Evolutionary conservation across 306 rosid species (phyloP).

Genomic region (Cotoneaster glaucophyllus): DNA sequence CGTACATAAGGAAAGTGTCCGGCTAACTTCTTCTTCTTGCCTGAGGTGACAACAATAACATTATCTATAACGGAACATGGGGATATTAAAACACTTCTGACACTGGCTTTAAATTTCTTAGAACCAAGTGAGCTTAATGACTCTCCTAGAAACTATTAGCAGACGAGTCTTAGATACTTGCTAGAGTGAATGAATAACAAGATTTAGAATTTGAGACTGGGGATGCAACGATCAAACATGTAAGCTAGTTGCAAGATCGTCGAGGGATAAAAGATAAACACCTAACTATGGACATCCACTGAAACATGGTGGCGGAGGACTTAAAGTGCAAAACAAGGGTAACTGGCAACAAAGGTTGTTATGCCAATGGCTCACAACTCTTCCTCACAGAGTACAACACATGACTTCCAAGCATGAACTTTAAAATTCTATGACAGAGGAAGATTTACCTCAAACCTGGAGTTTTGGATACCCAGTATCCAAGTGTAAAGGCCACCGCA

Average conservation of each 20-base stretch:
- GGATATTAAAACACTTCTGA: neutral
- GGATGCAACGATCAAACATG: neutral
- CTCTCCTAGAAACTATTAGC: neutral
- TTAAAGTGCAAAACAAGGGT: neutral
- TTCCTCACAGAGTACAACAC: neutral
- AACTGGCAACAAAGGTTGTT: neutral
- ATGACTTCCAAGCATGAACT: neutral
- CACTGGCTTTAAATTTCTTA: neutral
- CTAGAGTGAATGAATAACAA: neutral
- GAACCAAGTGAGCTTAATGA: neutral
- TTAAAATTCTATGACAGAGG: neutral
- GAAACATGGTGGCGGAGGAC: neutral
- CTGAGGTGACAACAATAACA: constrained; percentile 31
- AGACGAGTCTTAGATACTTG: neutral
- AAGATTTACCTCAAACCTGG: constrained; percentile 62
- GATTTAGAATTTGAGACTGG: neutral
- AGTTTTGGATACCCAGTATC: constrained; percentile 78
- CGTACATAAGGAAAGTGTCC: constrained; percentile 83
- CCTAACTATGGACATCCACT: too few relatives aligned
- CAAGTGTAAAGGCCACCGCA: constrained; percentile 61
- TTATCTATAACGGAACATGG: constrained; percentile 4
- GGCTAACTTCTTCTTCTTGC: constrained; percentile 70
- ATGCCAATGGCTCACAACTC: neutral
- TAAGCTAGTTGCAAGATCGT: neutral
- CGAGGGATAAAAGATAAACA: neutral